These are phyloP conservation scores for Diaporthe destruens DNA, from an alignment of 2,329 filamentous ascomycete species.

Conservation along the genomic window DNA sequence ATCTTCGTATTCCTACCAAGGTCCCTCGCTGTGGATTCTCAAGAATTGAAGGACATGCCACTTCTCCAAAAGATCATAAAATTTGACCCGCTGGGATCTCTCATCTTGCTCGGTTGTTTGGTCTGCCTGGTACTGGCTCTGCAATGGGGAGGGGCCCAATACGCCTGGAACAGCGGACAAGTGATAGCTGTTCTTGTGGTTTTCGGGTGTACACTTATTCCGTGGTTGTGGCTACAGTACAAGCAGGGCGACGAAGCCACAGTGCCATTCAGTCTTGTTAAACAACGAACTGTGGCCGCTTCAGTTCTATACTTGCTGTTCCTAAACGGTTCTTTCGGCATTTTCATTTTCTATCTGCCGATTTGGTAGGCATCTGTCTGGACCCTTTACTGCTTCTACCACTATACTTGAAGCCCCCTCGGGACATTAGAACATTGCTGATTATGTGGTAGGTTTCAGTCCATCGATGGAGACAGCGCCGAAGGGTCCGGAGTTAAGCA, in stretches of 20 bases:
- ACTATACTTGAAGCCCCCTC: background rate
- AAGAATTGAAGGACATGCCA: background rate
- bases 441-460: background rate
- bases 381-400: background rate
- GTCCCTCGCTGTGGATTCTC: background rate
- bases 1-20: background rate
- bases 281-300: conserved; percentile 14
- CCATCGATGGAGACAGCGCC: conserved; percentile 14
- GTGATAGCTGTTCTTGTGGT: conserved; percentile 4
- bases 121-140: conserved; percentile 2
- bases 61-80: background rate
- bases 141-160: conserved; percentile 1
- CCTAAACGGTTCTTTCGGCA: conserved; percentile 1
- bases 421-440: background rate
- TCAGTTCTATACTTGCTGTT: background rate
- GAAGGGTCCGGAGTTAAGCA: conserved; percentile 8
- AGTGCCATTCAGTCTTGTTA: conserved; percentile 15
- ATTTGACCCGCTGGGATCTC: background rate
- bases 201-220: background rate
- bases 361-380: background rate
- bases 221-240: background rate
- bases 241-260: background rate
- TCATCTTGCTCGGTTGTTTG: conserved; percentile 1
- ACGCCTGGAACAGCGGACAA: background rate
- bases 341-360: conserved; percentile 15